Conservation (phyloP, 306 rosid species). For the Sophora flavescens region DNA sequence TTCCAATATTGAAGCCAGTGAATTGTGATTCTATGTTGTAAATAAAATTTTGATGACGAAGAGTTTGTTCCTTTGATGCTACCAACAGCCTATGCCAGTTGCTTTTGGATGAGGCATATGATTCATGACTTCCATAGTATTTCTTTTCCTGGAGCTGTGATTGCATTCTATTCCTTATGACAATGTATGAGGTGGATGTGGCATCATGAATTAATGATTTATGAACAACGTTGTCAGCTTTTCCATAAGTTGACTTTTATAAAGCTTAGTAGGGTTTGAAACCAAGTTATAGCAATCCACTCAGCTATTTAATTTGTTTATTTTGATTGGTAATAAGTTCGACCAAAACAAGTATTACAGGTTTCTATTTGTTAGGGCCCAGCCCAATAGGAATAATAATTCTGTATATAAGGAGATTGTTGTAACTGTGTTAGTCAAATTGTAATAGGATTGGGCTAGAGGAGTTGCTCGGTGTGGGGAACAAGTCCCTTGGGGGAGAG, state of each 20-base stretch:
- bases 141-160: not conserved
- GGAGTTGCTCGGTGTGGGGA: no score
- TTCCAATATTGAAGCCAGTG: constrained; percentile 12
- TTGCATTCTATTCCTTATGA: not conserved
- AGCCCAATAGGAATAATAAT: no score
- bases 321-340: not conserved
- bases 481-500: no score
- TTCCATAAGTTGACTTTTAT: not conserved
- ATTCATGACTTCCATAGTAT: not conserved
- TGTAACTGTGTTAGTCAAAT: no score
- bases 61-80: constrained; percentile 7
- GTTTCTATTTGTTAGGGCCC: not conserved
- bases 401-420: no score
- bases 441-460: no score
- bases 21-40: constrained; percentile 42
- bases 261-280: not conserved
- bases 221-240: not conserved
- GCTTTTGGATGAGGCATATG: constrained; percentile 12
- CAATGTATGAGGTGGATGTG: constrained; percentile 12
- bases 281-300: not conserved
- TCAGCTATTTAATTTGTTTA: constrained; percentile 1
- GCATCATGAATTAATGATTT: not conserved
- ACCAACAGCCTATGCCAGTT: not conserved
- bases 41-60: constrained; percentile 33
- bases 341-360: not conserved